Evolutionary conservation across 2,329 filamentous ascomycete genomes (phyloP).

Genomic region (Ascochyta viciae-villosae): DNA sequence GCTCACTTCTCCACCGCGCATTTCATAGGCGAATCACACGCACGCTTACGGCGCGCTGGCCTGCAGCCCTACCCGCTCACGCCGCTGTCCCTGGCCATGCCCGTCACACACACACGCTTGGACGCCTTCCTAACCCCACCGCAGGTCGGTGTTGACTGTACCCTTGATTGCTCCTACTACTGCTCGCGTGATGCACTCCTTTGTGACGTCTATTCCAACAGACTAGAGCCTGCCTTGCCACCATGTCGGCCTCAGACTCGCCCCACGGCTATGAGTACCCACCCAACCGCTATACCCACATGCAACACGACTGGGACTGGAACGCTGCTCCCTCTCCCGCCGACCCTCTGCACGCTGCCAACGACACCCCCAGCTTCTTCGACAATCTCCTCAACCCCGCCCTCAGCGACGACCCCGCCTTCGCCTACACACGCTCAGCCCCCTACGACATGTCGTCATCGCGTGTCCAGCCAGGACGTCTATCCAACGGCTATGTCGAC

Average conservation of each 20-base stretch:
- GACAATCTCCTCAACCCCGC: constrained; percentile 17
- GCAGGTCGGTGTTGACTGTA: background rate
- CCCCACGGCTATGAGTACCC: constrained; percentile 2
- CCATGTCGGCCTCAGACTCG: constrained; percentile 16
- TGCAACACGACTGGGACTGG: background rate
- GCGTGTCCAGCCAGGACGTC: constrained; percentile 29
- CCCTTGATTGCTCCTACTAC: background rate
- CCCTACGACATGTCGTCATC: constrained; percentile 26
- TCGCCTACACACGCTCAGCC: constrained; percentile 15
- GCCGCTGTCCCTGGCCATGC: constrained; percentile 2
- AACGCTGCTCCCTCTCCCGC: background rate
- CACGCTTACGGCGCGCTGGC: background rate
- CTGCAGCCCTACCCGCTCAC: constrained; percentile 16
- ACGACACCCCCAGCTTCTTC: constrained; percentile 5
- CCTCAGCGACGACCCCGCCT: constrained; percentile 5
- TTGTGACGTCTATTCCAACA: background rate
- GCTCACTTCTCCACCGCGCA: background rate
- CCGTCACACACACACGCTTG: constrained; percentile 6
- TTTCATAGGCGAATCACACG: constrained; percentile 1
- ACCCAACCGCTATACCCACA: background rate
- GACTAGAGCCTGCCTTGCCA: constrained; percentile 1
- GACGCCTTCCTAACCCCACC: constrained; percentile 10
- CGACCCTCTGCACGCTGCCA: background rate
- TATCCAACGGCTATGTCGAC: constrained; percentile 48
- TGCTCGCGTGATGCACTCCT: background rate